phyloP scores from a whole-genome alignment of 108 stramenopile species.

The Aurantiochytrium sp. region DNA sequence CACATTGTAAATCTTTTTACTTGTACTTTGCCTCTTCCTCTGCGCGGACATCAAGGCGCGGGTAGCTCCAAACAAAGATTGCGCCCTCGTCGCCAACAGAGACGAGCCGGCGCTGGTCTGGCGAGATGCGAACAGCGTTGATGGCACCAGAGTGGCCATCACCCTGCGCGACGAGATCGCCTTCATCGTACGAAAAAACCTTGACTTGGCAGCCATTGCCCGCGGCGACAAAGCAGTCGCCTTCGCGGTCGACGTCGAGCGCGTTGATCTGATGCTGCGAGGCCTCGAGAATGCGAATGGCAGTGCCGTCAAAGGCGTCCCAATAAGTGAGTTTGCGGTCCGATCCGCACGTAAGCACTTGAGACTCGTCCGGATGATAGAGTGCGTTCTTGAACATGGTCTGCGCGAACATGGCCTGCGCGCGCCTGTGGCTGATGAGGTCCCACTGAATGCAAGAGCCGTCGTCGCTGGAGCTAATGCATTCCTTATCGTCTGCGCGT shows the following conservation, averaged over 20 bases:
- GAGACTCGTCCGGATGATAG: conserved; percentile 78
- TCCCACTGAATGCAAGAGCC: conserved; percentile 82
- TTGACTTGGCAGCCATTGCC: conserved; percentile 66
- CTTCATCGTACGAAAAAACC: conserved; percentile 77
- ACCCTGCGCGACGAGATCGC: conserved; percentile 50
- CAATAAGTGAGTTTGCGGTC: conserved; percentile 78
- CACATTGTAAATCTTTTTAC: neutral
- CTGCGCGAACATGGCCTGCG: conserved; percentile 68
- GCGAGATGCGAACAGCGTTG: conserved; percentile 51
- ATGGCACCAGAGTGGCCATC: conserved; percentile 66
- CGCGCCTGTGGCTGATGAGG: conserved; percentile 49
- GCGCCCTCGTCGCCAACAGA: conserved; percentile 71
- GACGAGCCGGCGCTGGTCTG: conserved; percentile 59
- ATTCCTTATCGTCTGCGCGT: conserved; percentile 55
- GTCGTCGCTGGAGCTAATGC: conserved; percentile 67
- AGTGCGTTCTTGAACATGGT: conserved; percentile 61
- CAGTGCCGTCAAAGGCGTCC: conserved; percentile 69
- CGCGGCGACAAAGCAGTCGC: conserved; percentile 62
- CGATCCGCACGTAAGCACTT: conserved; percentile 69
- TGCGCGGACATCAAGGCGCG: neutral
- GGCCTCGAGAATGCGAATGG: conserved; percentile 68
- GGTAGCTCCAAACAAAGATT: conserved; percentile 65
- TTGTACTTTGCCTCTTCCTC: neutral
- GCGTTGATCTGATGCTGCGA: conserved; percentile 51
- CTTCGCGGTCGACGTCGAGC: conserved; percentile 60